A percentile compares a stretch with the other conserved stretches of the same genome.
Evolutionary conservation across 176 grass and related monocot genomes (phyloP).

Genomic region (maize (Zea mays)): DNA sequence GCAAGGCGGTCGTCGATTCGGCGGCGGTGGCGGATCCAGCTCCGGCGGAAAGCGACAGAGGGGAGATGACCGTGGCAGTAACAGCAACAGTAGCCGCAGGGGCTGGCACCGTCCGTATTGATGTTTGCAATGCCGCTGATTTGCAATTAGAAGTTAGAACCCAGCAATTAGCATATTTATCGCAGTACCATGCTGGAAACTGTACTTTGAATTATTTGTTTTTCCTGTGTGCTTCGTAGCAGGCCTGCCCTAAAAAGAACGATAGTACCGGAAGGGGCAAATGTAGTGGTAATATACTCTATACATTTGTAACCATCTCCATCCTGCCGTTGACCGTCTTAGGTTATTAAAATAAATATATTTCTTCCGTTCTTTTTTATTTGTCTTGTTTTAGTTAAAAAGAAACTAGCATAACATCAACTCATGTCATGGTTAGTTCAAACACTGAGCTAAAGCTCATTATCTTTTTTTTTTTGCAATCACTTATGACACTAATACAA

Average conservation of each 20-base stretch:
- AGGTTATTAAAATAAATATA: too few species aligned
- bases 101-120: slow-evolving; percentile 50
- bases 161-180: neutral
- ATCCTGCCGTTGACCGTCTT: too few species aligned
- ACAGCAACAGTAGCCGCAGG: slow-evolving; percentile 30
- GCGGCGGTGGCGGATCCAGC: slow-evolving; percentile 7
- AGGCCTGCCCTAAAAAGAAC: neutral
- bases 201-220: neutral
- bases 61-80: slow-evolving; percentile 30
- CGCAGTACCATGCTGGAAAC: neutral
- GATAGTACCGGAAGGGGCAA: neutral
- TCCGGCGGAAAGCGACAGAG: slow-evolving; percentile 26
- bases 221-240: neutral
- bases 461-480: too few species aligned
- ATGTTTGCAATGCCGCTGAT: neutral
- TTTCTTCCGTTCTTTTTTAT: too few species aligned
- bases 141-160: neutral
- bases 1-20: slow-evolving; percentile 7
- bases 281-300: neutral
- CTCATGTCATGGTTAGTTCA: too few species aligned
- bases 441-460: too few species aligned
- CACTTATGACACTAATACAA: too few species aligned
- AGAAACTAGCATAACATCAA: too few species aligned
- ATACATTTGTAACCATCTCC: neutral
- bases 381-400: too few species aligned